Conservation (phyloP, 2,329 filamentous ascomycete genomes). For the Colletotrichum sojae region DNA sequence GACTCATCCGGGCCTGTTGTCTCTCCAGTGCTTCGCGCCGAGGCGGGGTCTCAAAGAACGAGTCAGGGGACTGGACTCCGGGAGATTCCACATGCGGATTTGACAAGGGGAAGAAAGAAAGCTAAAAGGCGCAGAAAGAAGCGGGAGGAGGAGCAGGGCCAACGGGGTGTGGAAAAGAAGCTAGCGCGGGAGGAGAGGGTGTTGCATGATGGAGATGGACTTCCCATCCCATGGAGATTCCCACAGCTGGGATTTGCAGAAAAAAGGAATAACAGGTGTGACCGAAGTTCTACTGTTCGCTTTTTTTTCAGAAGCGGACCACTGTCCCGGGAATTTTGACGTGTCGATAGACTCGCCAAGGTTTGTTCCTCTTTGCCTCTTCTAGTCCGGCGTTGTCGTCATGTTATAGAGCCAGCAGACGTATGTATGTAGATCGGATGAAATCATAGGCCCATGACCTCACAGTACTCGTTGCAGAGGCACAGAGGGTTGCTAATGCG, state of each 20-base stretch:
- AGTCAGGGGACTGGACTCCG: neutral
- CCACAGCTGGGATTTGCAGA: neutral
- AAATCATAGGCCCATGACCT: too few relatives aligned
- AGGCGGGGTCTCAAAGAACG: slow-evolving; percentile 5
- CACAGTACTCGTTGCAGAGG: too few relatives aligned
- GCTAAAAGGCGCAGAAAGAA: slow-evolving; percentile 1
- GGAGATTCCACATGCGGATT: slow-evolving; percentile 17
- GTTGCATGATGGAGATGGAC: neutral
- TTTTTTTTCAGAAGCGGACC: too few relatives aligned
- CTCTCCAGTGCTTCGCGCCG: too few relatives aligned
- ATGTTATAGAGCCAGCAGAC: too few relatives aligned
- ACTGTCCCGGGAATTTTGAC: neutral
- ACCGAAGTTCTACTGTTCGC: too few relatives aligned
- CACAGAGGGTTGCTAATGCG: too few relatives aligned
- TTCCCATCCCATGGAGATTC: slow-evolving; percentile 4
- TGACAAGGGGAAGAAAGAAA: slow-evolving; percentile 23
- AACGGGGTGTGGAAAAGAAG: slow-evolving; percentile 21
- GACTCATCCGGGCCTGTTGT: too few relatives aligned
- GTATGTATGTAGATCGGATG: too few relatives aligned
- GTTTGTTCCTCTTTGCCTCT: neutral
- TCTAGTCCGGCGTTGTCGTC: neutral
- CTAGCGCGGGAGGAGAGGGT: slow-evolving; percentile 4
- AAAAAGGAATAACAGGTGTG: too few relatives aligned
- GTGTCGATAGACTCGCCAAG: neutral
- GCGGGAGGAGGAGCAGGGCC: slow-evolving; percentile 16